Conservation (phyloP, 73 alveolate genomes). For the Paramecium caudatum region DNA sequence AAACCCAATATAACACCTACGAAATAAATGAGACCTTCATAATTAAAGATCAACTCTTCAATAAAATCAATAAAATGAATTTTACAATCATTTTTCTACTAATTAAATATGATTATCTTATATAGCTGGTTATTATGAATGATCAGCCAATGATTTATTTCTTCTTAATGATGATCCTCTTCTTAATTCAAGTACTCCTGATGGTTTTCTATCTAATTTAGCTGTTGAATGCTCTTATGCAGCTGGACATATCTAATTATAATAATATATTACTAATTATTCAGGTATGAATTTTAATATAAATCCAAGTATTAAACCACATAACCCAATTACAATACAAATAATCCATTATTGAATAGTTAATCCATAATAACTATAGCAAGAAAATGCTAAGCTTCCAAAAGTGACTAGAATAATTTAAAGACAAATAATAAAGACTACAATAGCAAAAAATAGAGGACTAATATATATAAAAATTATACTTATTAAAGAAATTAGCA, state of each 20-base stretch:
- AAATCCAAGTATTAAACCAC: neutral
- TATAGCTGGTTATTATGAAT: neutral
- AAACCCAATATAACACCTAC: neutral
- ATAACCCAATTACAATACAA: neutral
- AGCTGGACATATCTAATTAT: neutral
- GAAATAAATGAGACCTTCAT: neutral
- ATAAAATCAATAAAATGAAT: constrained; percentile 39
- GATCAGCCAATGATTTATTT: neutral
- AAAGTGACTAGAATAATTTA: constrained; percentile 33
- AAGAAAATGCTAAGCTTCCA: neutral
- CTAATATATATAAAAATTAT: neutral
- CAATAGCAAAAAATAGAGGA: neutral
- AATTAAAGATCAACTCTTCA: constrained; percentile 10
- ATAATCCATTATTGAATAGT: constrained; percentile 32
- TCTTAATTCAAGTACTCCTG: constrained; percentile 38
- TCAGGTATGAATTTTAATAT: constrained; percentile 12
- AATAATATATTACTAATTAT: neutral
- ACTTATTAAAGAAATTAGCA: neutral
- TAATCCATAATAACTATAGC: constrained; percentile 38
- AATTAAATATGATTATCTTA: constrained; percentile 1
- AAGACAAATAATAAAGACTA: neutral
- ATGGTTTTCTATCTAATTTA: neutral
- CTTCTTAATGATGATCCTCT: constrained; percentile 59
- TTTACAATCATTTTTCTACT: constrained; percentile 24
- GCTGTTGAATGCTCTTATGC: neutral